Evolutionary conservation across 768 basidiomycete genomes (phyloP).

Genomic region (Peribolospora baueri): DNA sequence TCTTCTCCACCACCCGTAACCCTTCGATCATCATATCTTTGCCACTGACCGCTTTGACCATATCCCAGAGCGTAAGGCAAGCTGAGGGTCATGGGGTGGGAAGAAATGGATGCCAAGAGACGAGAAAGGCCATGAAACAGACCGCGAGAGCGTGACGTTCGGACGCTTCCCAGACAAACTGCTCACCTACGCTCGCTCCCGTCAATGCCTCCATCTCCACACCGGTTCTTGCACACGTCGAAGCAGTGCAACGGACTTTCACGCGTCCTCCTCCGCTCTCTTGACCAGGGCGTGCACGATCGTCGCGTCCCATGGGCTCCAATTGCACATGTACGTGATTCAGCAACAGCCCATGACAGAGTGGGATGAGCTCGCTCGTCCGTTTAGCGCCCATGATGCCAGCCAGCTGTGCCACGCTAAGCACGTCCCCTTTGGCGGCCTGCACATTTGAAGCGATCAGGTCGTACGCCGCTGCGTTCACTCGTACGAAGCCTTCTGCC

Average conservation of each 20-base stretch:
- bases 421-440: slow-evolving; percentile 16
- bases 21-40: slow-evolving; percentile 54
- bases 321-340: slow-evolving; percentile 44
- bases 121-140: no score
- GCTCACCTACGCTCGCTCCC: slow-evolving; percentile 34
- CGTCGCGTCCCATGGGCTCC: slow-evolving; percentile 17
- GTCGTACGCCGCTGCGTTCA: slow-evolving; percentile 39
- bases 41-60: slow-evolving; percentile 79
- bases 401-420: slow-evolving; percentile 37
- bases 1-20: slow-evolving; percentile 39
- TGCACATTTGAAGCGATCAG: slow-evolving; percentile 25
- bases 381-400: slow-evolving; percentile 71
- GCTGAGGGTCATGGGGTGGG: slow-evolving; percentile 16
- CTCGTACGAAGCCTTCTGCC: slow-evolving; percentile 45
- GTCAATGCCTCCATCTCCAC: slow-evolving; percentile 86
- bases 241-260: slow-evolving; percentile 33
- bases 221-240: slow-evolving; percentile 56
- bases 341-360: slow-evolving; percentile 63
- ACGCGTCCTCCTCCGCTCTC: slow-evolving; percentile 15
- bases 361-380: slow-evolving; percentile 57
- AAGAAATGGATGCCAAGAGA: no score
- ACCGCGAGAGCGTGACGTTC: no score
- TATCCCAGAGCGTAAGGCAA: slow-evolving; percentile 69
- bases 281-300: no score
- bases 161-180: no score